Evolutionary conservation across 257 asterid species (phyloP).

Genomic region (Primulina eburnea): DNA sequence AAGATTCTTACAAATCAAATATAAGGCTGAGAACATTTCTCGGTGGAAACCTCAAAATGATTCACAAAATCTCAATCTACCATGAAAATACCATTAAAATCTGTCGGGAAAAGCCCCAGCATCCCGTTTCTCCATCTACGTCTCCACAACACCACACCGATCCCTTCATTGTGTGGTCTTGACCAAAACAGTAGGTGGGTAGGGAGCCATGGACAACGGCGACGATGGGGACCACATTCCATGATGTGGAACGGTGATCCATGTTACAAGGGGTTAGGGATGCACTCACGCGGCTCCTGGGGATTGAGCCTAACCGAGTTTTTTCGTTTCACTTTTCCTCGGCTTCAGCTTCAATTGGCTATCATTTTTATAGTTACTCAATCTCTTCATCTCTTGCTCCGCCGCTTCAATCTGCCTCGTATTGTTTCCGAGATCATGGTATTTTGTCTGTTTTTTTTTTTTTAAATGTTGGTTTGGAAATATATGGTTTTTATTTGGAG

Average conservation of each 20-base stretch:
- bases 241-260: constrained; percentile 34
- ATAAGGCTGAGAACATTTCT: constrained; percentile 32
- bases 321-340: constrained; percentile 54
- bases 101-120: background rate
- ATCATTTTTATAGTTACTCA: constrained; percentile 65
- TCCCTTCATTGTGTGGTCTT: background rate
- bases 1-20: background rate
- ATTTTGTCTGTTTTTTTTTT: constrained; percentile 3
- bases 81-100: constrained; percentile 22
- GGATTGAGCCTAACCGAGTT: background rate
- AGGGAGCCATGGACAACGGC: constrained; percentile 14
- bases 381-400: constrained; percentile 58
- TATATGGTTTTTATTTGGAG: background rate
- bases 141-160: background rate
- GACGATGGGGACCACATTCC: constrained; percentile 17
- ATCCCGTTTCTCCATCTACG: constrained; percentile 9
- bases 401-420: constrained; percentile 70
- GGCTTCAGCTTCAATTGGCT: constrained; percentile 72
- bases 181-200: constrained; percentile 12
- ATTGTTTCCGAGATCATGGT: constrained; percentile 78
- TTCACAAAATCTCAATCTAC: constrained; percentile 19
- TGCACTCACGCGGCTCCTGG: constrained; percentile 68
- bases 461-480: too few species aligned
- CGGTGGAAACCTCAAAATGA: constrained; percentile 24
- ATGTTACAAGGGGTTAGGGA: constrained; percentile 36